phyloP scores from a whole-genome alignment of 805 yeast genomes.

The Sporopachydermia quercuum region DNA sequence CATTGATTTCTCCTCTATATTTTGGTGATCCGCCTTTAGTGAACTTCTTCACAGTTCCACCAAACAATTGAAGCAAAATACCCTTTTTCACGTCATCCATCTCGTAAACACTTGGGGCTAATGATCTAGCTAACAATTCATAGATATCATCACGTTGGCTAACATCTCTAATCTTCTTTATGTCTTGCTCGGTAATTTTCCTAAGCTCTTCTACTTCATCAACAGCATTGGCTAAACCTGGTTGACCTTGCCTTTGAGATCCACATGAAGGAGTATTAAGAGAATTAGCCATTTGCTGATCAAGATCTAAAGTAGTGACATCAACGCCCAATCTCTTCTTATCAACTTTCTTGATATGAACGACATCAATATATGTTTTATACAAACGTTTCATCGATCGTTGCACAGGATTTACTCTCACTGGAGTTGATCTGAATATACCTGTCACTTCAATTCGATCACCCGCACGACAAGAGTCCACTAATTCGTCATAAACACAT shows the following conservation, averaged over 20 bases:
- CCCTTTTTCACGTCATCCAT: constrained; percentile 97
- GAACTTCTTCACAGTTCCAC: constrained; percentile 86
- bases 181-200: constrained; percentile 52
- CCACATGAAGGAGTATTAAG: too few species aligned
- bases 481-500: constrained; percentile 91
- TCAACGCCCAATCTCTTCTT: constrained; percentile 72
- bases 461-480: constrained; percentile 91
- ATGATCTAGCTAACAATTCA: constrained; percentile 71
- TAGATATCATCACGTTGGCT: constrained; percentile 67
- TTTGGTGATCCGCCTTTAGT: constrained; percentile 68
- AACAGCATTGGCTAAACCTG: constrained; percentile 22
- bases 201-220: constrained; percentile 68
- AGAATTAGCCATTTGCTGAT: constrained; percentile 15
- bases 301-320: constrained; percentile 37
- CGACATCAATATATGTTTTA: constrained; percentile 90
- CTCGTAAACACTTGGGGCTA: constrained; percentile 96
- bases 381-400: constrained; percentile 70
- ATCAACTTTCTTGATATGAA: constrained; percentile 80
- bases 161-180: constrained; percentile 43
- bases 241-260: too few species aligned
- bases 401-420: constrained; percentile 72
- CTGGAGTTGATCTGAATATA: constrained; percentile 84
- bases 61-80: constrained; percentile 78
- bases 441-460: constrained; percentile 94
- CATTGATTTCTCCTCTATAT: constrained; percentile 90